Percentiles rank a stretch among this genome's conserved stretches.
These are phyloP conservation scores for Hamamelis virginiana DNA, from an alignment of 164 flowering plant species.

Conservation along the genomic window DNA sequence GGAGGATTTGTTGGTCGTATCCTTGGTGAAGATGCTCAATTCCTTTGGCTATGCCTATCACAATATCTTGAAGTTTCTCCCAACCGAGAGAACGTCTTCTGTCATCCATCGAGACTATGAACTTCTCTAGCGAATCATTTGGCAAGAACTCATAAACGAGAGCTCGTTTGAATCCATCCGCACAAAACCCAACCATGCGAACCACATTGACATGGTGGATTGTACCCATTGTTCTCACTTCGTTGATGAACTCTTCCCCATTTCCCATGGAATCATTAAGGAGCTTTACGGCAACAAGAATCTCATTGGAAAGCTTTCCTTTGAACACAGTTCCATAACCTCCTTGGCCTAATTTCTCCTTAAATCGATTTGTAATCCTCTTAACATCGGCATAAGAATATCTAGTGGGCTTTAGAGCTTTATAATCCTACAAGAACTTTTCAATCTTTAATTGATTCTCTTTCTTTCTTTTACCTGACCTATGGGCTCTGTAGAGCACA, in stretches of 20 bases:
- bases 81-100: conserved; percentile 12
- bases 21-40: conserved; percentile 32
- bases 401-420: conserved; percentile 23
- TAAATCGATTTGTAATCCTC: conserved; percentile 18
- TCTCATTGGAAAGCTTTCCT: conserved; percentile 18
- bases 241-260: conserved; percentile 28
- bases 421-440: conserved; percentile 28
- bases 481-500: not conserved
- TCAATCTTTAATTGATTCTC: conserved; percentile 13
- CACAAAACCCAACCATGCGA: conserved; percentile 32
- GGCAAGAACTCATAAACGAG: conserved; percentile 30
- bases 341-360: conserved; percentile 23
- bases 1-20: conserved; percentile 29
- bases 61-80: conserved; percentile 25
- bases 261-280: conserved; percentile 14
- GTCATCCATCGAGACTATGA: conserved; percentile 8
- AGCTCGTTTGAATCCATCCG: conserved; percentile 30
- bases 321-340: conserved; percentile 18
- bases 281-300: conserved; percentile 26
- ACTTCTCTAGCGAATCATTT: conserved; percentile 27
- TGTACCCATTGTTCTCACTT: conserved; percentile 24
- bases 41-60: conserved; percentile 28
- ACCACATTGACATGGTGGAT: conserved; percentile 34
- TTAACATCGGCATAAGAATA: conserved; percentile 24
- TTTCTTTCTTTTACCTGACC: not conserved